A percentile compares a stretch with the other conserved stretches of the same genome.
Conservation (phyloP, 805 yeast genomes). For the Lipomyces sp. region DNA sequence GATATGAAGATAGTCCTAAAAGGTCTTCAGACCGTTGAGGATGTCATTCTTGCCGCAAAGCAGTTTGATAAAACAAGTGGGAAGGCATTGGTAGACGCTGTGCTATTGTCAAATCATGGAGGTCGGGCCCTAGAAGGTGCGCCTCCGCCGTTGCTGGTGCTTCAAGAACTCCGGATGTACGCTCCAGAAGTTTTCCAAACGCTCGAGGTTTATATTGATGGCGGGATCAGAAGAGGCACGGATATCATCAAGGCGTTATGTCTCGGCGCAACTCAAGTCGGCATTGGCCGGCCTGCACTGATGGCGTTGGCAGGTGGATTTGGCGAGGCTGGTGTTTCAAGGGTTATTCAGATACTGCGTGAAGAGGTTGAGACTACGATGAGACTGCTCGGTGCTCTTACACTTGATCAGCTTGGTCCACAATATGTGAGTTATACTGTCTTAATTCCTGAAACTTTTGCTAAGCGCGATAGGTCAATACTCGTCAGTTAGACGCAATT, state of each 20-base stretch:
- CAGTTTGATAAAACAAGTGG: conserved; percentile 27
- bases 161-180: conserved; percentile 55
- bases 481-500: conserved; percentile 25
- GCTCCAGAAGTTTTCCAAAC: conserved; percentile 51
- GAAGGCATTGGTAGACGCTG: conserved; percentile 51
- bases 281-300: conserved; percentile 67
- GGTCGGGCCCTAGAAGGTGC: conserved; percentile 73
- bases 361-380: conserved; percentile 67
- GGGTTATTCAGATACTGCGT: conserved; percentile 61
- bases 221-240: conserved; percentile 70
- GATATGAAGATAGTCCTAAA: conserved; percentile 37
- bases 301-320: conserved; percentile 65
- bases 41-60: conserved; percentile 35
- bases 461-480: conserved; percentile 16
- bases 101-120: conserved; percentile 69
- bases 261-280: conserved; percentile 68
- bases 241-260: conserved; percentile 69
- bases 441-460: neutral
- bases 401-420: conserved; percentile 52
- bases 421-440: conserved; percentile 21
- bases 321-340: conserved; percentile 67
- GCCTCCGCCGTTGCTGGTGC: conserved; percentile 63
- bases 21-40: conserved; percentile 40
- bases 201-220: conserved; percentile 64
- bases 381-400: conserved; percentile 66